A percentile compares a stretch with the other conserved stretches of the same genome.
phyloP scores from a whole-genome alignment of 176 grass and related monocot species.

The Juncus effusus region DNA sequence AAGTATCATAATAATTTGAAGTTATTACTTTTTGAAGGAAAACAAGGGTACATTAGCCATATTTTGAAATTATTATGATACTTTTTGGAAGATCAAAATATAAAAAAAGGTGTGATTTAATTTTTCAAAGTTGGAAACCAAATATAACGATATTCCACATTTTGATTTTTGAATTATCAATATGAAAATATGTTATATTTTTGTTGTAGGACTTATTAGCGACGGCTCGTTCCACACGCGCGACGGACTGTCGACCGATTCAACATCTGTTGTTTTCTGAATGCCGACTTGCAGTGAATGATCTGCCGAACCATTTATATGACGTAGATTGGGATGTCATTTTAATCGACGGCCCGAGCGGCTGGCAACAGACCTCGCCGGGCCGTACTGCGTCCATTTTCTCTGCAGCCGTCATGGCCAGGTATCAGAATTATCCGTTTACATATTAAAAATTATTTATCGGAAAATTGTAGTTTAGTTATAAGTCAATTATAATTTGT shows the following conservation, averaged over 20 bases:
- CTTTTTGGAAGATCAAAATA: too few relatives aligned
- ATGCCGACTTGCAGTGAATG: conserved; percentile 87
- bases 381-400: conserved; percentile 71
- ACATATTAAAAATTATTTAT: not conserved
- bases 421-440: conserved; percentile 32
- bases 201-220: conserved; percentile 38
- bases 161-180: not conserved
- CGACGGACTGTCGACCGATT: conserved; percentile 56
- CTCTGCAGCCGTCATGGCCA: conserved; percentile 68
- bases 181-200: not conserved
- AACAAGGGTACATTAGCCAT: too few relatives aligned
- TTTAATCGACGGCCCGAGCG: conserved; percentile 71
- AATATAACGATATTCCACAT: conserved; percentile 16
- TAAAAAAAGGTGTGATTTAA: too few relatives aligned
- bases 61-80: too few relatives aligned
- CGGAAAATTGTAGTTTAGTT: too few relatives aligned
- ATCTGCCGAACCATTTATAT: conserved; percentile 92
- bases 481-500: too few relatives aligned
- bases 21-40: too few relatives aligned
- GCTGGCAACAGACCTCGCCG: conserved; percentile 48
- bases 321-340: conserved; percentile 75
- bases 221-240: conserved; percentile 30
- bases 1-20: too few relatives aligned
- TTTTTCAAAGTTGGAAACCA: not conserved
- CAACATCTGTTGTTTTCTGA: conserved; percentile 97